Evolutionary conservation across 148 eudicot species (phyloP), one percentile per base, ranked within the genome.

Genomic region (Bassia scoparia): DNA sequence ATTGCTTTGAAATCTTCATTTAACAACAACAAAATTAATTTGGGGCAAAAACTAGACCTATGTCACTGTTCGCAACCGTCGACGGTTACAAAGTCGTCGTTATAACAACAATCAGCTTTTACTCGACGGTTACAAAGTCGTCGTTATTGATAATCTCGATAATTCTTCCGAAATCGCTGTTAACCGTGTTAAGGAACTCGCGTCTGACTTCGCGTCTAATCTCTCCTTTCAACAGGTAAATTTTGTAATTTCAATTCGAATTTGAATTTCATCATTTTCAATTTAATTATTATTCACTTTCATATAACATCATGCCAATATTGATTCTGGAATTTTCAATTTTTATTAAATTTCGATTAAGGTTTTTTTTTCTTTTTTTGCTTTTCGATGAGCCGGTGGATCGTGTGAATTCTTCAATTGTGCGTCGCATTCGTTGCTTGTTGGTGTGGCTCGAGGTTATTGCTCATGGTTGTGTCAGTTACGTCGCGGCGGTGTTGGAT

Each of bases 31-130:
- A n/a, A n/a, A n/a, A n/a, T n/a, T n/a, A n/a, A n/a, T n/a, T n/a
- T n/a, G n/a, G n/a, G n/a, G n/a, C n/a, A n/a, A n/a, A n/a, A n/a
- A n/a, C n/a, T n/a, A n/a, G n/a, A n/a, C n/a, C n/a, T n/a, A n/a
- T n/a, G n/a, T n/a, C n/a, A n/a, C n/a, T n/a, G n/a, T n/a, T n/a
- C n/a, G n/a, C n/a, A n/a, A n/a, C n/a, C n/a, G n/a, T n/a, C 0
- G 96, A 94, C 27, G 99, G 99, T 21, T 96, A 96, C 74, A 90
- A 92, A 30, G 99, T n/a, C n/a, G 99, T 11, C 90, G 87, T 64
- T 97, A 96, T 81, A 96, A 97, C 54, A 80, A 87, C 69, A 78
- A 90, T 44, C 97, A 96, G 70, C 78, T 96, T 30, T 74, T 96
- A 29, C 62, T 86, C 21, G 89, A 84, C 26, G 99, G 95, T 1